Conservation (phyloP, 148 eudicot genomes). For the Fagopyrum tataricum region DNA sequence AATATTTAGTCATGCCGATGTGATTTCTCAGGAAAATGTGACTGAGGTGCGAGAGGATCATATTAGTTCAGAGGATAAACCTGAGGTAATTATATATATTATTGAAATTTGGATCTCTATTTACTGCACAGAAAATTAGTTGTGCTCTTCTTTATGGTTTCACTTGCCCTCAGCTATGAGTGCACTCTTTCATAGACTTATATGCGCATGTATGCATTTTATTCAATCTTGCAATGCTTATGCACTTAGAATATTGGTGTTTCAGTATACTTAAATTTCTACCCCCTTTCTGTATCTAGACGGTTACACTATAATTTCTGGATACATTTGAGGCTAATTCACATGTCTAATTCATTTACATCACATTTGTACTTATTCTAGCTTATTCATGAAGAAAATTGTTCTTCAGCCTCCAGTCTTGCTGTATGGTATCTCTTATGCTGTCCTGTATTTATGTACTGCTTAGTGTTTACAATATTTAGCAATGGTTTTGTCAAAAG, state of each 20-base stretch:
- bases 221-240: neutral
- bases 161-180: neutral
- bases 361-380: neutral
- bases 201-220: neutral
- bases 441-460: neutral
- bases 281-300: neutral
- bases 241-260: neutral
- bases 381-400: neutral
- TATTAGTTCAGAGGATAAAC: constrained; percentile 23
- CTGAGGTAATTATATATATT: constrained; percentile 35
- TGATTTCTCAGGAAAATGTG: constrained; percentile 23
- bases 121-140: neutral
- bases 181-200: neutral
- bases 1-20: constrained; percentile 17
- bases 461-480: neutral
- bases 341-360: neutral
- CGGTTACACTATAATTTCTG: neutral
- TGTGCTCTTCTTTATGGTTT: neutral
- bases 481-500: neutral
- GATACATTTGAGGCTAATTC: neutral
- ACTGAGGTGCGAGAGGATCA: constrained; percentile 23
- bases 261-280: neutral
- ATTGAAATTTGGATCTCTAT: neutral
- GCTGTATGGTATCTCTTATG: neutral
- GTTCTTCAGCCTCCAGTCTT: neutral